phyloP scores from a whole-genome alignment of 306 rosid species.

The Calophaca sinica region DNA sequence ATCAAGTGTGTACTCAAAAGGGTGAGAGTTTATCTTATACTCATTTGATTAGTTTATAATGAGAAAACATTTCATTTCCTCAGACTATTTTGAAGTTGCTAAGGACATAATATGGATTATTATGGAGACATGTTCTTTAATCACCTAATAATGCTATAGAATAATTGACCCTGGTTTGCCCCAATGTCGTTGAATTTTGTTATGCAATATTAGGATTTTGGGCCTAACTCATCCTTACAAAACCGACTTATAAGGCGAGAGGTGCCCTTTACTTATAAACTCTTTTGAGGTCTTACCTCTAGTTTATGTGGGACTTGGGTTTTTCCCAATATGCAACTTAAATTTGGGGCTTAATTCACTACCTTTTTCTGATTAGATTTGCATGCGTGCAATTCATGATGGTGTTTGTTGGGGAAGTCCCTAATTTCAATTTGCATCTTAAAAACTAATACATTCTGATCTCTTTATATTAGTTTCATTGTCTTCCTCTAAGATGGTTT shows the following conservation, averaged over 20 bases:
- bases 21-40: constrained; percentile 62
- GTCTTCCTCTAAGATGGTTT: not conserved
- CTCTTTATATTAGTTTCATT: not conserved
- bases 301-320: no score
- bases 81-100: constrained; percentile 1
- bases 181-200: constrained; percentile 15
- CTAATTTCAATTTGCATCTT: constrained; percentile 4
- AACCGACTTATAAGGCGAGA: no score
- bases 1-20: constrained; percentile 89
- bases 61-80: not conserved
- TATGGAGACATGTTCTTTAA: constrained; percentile 14
- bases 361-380: constrained; percentile 35
- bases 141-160: not conserved
- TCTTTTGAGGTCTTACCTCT: no score
- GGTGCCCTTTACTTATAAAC: no score
- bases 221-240: no score
- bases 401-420: not conserved
- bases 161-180: not conserved
- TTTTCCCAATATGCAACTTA: no score
- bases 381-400: no score
- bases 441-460: not conserved
- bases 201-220: constrained; percentile 34
- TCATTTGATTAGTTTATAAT: constrained; percentile 6
- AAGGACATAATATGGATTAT: constrained; percentile 20
- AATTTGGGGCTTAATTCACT: constrained; percentile 23